A percentile compares a stretch with the other conserved stretches of the same genome.
Evolutionary conservation across 2,329 filamentous ascomycete genomes (phyloP).

Genomic region (Diaporthe vexans): DNA sequence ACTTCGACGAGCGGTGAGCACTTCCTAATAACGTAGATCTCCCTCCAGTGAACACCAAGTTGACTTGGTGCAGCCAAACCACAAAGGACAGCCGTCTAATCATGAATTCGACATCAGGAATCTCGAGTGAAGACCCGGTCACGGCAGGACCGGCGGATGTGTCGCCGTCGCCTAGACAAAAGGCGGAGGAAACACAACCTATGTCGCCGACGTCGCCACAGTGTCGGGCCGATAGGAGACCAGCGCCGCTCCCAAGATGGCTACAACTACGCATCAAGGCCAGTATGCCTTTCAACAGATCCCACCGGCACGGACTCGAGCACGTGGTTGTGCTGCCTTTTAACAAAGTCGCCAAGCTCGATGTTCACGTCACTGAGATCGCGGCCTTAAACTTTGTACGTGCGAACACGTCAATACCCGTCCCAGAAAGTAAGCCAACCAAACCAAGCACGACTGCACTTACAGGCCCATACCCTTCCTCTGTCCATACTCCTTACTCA

Average conservation of each 20-base stretch:
- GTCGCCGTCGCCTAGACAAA: neutral
- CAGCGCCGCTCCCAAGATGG: neutral
- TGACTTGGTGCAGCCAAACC: neutral
- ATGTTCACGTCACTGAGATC: slow-evolving; percentile 46
- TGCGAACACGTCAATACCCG: slow-evolving; percentile 51
- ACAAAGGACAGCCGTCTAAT: neutral
- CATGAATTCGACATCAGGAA: neutral
- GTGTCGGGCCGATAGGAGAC: neutral
- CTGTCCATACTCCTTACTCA: neutral
- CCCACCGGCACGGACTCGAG: neutral
- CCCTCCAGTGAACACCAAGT: neutral
- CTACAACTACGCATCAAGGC: slow-evolving; percentile 10
- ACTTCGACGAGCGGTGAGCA: neutral
- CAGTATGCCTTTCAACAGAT: neutral
- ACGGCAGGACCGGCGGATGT: neutral
- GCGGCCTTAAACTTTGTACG: slow-evolving; percentile 53
- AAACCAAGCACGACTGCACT: neutral
- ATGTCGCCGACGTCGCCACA: neutral
- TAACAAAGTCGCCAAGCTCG: slow-evolving; percentile 29
- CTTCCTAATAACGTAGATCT: neutral
- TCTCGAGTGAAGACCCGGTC: neutral
- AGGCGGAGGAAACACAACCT: neutral
- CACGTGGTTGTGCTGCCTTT: slow-evolving; percentile 31
- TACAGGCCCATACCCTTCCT: neutral
- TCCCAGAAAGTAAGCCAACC: slow-evolving; percentile 44